Evolutionary conservation across 225 moss, liverwort and hornwort species (phyloP).

Genomic region (Pseudisothecium myosuroides): DNA sequence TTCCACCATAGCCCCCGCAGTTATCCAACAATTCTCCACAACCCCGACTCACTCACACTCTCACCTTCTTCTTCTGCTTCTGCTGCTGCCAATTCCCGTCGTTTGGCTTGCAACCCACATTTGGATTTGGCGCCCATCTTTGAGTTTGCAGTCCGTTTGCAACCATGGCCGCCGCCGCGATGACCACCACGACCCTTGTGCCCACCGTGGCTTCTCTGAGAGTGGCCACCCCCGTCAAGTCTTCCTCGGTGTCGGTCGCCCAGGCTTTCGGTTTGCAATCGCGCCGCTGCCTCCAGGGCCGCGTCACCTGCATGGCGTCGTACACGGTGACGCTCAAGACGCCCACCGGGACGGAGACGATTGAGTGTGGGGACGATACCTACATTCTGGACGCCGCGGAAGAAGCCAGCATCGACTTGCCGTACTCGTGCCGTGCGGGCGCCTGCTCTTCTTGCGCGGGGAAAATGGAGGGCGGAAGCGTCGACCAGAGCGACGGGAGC

Average conservation of each 20-base stretch:
- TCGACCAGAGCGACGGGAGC: slow-evolving; percentile 23
- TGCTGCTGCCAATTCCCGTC: no score
- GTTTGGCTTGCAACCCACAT: neutral
- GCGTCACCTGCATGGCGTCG: slow-evolving; percentile 7
- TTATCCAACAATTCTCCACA: neutral
- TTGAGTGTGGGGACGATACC: neutral
- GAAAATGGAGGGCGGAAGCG: neutral
- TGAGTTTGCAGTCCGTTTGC: neutral
- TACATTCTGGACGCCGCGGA: slow-evolving; percentile 24
- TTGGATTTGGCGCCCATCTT: neutral
- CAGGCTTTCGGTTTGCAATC: slow-evolving; percentile 12
- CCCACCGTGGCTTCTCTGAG: neutral
- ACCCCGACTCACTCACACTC: neutral
- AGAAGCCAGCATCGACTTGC: neutral
- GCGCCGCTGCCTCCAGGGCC: neutral
- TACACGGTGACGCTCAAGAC: slow-evolving; percentile 6
- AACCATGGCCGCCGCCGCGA: neutral
- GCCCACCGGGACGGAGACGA: neutral
- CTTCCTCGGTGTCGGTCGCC: slow-evolving; percentile 1
- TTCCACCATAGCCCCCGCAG: neutral
- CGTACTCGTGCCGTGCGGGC: slow-evolving; percentile 28
- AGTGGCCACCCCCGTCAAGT: neutral
- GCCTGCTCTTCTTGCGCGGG: slow-evolving; percentile 30
- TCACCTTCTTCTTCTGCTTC: neutral
- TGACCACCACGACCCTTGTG: neutral